phyloP scores from a whole-genome alignment of 148 eudicot species.

The Rhododendron henanense region DNA sequence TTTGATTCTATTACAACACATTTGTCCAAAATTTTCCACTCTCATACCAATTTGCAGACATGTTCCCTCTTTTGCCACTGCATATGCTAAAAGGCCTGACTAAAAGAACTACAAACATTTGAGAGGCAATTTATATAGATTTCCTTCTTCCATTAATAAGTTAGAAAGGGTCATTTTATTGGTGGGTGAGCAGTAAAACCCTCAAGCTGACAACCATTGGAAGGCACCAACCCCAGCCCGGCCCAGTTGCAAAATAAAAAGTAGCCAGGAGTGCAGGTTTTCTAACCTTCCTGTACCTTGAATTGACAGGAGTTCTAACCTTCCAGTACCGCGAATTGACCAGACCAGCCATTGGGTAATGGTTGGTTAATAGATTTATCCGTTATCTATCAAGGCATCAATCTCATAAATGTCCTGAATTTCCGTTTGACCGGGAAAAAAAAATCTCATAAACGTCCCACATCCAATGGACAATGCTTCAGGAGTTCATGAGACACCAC shows the following conservation, averaged over 20 bases:
- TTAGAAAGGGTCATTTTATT: not conserved
- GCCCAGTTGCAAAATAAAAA: not conserved
- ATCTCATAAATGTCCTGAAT: not conserved
- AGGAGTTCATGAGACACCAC: not conserved
- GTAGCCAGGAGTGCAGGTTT: not conserved
- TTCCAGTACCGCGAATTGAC: not conserved
- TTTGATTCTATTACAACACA: not conserved
- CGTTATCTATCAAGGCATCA: not conserved
- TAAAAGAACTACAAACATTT: not conserved
- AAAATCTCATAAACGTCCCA: not conserved
- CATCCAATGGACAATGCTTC: not conserved
- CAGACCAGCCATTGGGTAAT: not conserved
- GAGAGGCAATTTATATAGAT: not conserved
- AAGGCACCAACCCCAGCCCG: not conserved
- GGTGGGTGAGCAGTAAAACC: not conserved
- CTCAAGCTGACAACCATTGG: not conserved
- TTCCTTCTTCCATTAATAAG: not conserved
- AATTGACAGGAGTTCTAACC: not conserved
- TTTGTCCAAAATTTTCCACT: not conserved
- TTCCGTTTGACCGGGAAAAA: no score
- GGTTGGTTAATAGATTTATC: not conserved
- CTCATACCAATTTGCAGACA: not conserved
- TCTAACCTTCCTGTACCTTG: not conserved
- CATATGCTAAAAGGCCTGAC: not conserved
- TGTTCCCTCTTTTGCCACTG: not conserved